Evolutionary conservation across 352 stramenopile genomes (phyloP).

Genomic region (Phytopythium sindhum): DNA sequence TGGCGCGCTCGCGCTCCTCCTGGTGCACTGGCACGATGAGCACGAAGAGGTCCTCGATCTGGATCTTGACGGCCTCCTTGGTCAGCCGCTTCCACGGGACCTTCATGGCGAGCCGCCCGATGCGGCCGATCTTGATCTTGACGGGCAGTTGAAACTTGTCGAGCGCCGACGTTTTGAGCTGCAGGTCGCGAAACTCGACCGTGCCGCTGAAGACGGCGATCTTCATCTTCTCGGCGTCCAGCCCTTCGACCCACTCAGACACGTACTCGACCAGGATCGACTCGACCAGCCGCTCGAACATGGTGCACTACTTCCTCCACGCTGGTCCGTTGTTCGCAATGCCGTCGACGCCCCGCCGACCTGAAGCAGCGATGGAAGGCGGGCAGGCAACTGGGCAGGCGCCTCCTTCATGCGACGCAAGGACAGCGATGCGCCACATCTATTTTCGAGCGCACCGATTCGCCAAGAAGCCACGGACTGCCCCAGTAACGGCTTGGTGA

Average conservation of each 20-base stretch:
- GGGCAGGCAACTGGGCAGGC: not conserved
- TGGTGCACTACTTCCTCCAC: conserved; percentile 13
- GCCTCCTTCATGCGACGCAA: not conserved
- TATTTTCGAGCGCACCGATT: conserved; percentile 1
- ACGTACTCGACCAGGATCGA: conserved; percentile 85
- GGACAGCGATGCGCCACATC: not conserved
- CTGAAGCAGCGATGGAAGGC: not conserved
- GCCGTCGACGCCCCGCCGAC: not conserved
- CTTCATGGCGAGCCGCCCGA: conserved; percentile 72
- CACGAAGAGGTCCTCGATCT: conserved; percentile 74
- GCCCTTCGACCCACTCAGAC: conserved; percentile 79
- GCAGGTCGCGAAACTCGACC: conserved; percentile 76
- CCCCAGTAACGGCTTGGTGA: not conserved
- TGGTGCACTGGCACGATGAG: conserved; percentile 68
- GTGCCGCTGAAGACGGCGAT: conserved; percentile 79
- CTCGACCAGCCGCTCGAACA: conserved; percentile 87
- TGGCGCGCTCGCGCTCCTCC: conserved; percentile 40
- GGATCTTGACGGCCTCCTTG: conserved; percentile 71
- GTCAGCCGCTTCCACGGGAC: conserved; percentile 84
- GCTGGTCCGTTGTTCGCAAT: not conserved
- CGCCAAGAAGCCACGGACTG: not conserved
- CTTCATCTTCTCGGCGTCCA: conserved; percentile 88
- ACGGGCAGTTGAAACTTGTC: conserved; percentile 81
- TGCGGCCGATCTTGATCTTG: conserved; percentile 65
- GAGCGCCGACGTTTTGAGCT: conserved; percentile 61